Conservation (phyloP, 2,329 filamentous ascomycete genomes). For the Aphanoascus verrucosus region DNA sequence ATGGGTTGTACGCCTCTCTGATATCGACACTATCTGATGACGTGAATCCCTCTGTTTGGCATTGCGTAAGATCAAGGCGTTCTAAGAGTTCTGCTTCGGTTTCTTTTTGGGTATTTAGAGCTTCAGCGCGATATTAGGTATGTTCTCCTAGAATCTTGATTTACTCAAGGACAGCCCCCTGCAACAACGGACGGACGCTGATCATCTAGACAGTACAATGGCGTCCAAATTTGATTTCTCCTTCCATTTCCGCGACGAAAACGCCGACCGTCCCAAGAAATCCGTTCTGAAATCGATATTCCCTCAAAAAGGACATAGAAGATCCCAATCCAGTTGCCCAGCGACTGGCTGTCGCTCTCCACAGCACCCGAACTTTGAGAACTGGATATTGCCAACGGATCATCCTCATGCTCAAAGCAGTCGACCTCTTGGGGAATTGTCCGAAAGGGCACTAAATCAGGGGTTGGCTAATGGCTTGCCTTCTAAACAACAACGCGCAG, state of each 20-base stretch:
- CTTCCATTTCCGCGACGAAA: conserved; percentile 31
- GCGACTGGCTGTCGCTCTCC: conserved; percentile 15
- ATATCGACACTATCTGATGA: background rate
- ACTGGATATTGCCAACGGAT: conserved; percentile 41
- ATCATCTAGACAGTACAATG: conserved; percentile 20
- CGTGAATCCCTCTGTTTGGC: background rate
- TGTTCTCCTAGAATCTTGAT: background rate
- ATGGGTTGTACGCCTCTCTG: background rate
- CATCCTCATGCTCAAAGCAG: conserved; percentile 35
- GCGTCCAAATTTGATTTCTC: conserved; percentile 24
- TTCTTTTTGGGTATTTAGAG: background rate
- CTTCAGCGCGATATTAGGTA: background rate
- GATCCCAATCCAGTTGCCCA: conserved; percentile 33
- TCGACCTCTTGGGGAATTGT: conserved; percentile 23
- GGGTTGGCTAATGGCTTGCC: conserved; percentile 22
- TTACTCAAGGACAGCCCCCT: background rate
- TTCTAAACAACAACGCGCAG: conserved; percentile 30
- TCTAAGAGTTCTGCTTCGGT: background rate
- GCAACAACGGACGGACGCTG: background rate
- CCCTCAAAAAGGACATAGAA: conserved; percentile 40
- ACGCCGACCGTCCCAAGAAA: conserved; percentile 28
- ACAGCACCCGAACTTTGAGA: conserved; percentile 20
- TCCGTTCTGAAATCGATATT: conserved; percentile 46
- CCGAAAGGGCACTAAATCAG: conserved; percentile 31
- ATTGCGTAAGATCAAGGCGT: background rate